Evolutionary conservation across 108 stramenopile species (phyloP).

Genomic region (Cyclotella baltica): DNA sequence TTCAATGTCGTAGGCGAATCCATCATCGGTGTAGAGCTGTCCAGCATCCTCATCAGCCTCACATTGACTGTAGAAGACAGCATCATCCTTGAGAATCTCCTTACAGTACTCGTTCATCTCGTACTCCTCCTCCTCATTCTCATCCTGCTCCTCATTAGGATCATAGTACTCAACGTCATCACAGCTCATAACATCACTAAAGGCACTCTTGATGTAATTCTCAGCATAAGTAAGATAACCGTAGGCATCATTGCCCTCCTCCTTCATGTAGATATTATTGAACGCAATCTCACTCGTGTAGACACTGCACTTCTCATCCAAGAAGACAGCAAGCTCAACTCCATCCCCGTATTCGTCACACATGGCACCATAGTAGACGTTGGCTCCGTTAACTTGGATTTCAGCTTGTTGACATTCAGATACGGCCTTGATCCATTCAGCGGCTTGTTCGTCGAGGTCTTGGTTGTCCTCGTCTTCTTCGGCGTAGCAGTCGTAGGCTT

Average conservation of each 20-base stretch:
- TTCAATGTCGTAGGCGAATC: conserved; percentile 32
- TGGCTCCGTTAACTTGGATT: conserved; percentile 16
- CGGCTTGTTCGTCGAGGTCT: conserved; percentile 19
- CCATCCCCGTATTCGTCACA: conserved; percentile 31
- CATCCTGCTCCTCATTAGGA: conserved; percentile 16
- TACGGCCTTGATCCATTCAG: conserved; percentile 40
- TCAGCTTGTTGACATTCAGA: conserved; percentile 18
- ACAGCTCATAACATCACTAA: conserved; percentile 27
- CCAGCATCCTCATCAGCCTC: conserved; percentile 8
- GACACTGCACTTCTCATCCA: conserved; percentile 39
- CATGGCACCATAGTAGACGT: conserved; percentile 20
- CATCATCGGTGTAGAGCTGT: conserved; percentile 14
- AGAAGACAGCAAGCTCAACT: conserved; percentile 32
- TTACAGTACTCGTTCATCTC: conserved; percentile 40
- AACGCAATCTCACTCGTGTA: conserved; percentile 24
- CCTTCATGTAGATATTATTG: conserved; percentile 12
- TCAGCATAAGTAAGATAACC: conserved; percentile 34
- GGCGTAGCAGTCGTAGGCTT: conserved; percentile 29
- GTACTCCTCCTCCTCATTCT: conserved; percentile 7
- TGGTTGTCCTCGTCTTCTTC: conserved; percentile 14
- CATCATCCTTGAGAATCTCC: conserved; percentile 22
- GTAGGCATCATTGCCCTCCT: conserved; percentile 4
- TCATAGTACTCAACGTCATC: conserved; percentile 34
- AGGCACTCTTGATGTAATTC: conserved; percentile 31
- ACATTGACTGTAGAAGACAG: conserved; percentile 18